These are phyloP conservation scores for Didymella segeticola DNA, from an alignment of 2,329 filamentous ascomycete species.

Conservation along the genomic window DNA sequence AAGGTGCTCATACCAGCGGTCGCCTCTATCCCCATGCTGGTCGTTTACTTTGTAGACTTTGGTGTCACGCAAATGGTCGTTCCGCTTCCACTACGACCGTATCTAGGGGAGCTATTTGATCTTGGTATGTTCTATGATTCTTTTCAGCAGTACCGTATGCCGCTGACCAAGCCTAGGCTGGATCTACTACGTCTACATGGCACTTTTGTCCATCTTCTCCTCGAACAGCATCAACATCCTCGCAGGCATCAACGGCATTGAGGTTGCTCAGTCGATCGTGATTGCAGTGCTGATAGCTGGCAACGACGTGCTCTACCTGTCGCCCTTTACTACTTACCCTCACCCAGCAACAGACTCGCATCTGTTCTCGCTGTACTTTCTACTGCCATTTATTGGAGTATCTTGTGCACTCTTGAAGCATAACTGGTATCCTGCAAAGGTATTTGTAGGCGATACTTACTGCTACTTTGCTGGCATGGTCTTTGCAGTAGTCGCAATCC, in stretches of 20 bases:
- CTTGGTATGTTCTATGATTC: slow-evolving; percentile 57
- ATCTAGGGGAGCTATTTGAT: slow-evolving; percentile 84
- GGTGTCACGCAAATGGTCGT: slow-evolving; percentile 95
- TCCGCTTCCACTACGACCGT: slow-evolving; percentile 81
- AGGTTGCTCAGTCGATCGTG: slow-evolving; percentile 91
- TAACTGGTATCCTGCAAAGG: slow-evolving; percentile 94
- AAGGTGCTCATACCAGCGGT: slow-evolving; percentile 98
- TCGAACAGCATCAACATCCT: slow-evolving; percentile 99
- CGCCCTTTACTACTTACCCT: slow-evolving; percentile 74
- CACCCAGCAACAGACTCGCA: slow-evolving; percentile 96
- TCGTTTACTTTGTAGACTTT: slow-evolving; percentile 98
- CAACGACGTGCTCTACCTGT: slow-evolving; percentile 88
- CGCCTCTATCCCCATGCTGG: slow-evolving; percentile 88
- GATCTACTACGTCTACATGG: slow-evolving; percentile 95
- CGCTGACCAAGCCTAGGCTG: slow-evolving; percentile 46
- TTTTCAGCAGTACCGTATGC: neutral
- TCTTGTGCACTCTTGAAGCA: slow-evolving; percentile 85
- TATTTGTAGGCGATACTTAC: slow-evolving; percentile 98
- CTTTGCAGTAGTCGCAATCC: slow-evolving; percentile 94
- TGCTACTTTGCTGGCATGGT: slow-evolving; percentile 99
- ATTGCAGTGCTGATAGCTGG: slow-evolving; percentile 82
- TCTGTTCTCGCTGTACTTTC: slow-evolving; percentile 92
- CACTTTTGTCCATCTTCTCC: slow-evolving; percentile 93
- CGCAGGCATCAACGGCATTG: slow-evolving; percentile 98
- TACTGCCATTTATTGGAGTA: slow-evolving; percentile 93